Evolutionary conservation across 768 basidiomycete genomes (phyloP), one percentile per base, ranked within the genome.

Genomic region (Gyrodon lividus): DNA sequence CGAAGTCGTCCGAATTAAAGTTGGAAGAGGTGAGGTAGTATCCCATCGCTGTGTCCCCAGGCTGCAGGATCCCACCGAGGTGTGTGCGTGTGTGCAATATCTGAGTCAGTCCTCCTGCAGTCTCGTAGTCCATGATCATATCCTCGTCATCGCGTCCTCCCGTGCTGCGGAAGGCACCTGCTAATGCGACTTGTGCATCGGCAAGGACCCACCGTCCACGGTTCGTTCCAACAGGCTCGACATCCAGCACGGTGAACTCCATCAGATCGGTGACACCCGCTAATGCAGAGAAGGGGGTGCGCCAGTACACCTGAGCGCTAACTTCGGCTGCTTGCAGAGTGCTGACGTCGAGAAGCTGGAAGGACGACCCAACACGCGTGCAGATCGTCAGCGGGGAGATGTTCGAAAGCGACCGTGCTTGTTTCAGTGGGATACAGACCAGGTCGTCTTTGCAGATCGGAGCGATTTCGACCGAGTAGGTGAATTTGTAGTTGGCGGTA

Each of bases 371-470:
- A 42, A 99, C 87, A 43, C 96, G 91, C 6, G 84, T 83, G 72
- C 95, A 98, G 56, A 99, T 65, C 10, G 86, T 84, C 30, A 99
- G 76, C 1, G 90, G 93, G 55, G 78, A 83, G 72, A 99, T 96
- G 75, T 95, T 98, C 65, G 86, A 83, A 50, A 95, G 74, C 16
- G 82, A 73, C 8, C 87, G 84, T 0, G 97, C 94, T 59, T 87
- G 85, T 63, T 92, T 91, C 10, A 74, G 69, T 3, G 94, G 92
- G 31, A 99, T 77, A 66, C 90, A 92, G 19, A 98, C 88, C 23
- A 99, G 81, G 70, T 99, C 97, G 66, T 98, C 97, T 68, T 98
- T 98, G 77, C 97, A 99, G 50, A 99, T 83, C 0, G 97, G 94
- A 4, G 88, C 82, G 64, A 99, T 97, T 72, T 98, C 96, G 59